Base-by-base conservation (phyloP, 345 rosid genomes). In the Citrus inodora region DNA sequence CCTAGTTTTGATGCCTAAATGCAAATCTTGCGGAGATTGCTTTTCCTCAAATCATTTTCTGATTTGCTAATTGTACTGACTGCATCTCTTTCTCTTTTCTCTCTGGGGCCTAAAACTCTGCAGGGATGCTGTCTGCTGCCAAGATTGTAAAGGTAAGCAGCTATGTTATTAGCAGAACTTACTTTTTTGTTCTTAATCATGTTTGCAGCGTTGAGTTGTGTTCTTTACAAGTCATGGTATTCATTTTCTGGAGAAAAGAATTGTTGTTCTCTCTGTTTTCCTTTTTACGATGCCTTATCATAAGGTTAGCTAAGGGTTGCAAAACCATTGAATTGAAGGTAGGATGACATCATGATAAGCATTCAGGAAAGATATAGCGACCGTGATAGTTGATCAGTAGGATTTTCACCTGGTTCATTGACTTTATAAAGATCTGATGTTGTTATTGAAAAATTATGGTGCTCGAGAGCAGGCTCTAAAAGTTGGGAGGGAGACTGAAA, bases 51-150 rank as follows among this genome's bases (percentile, higher is more conserved):
- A 3, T 62, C 17, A 27, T 62, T 38, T 63, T 63, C 17, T 62
- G 58, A 19, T 74, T 37, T 78, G 51, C 65, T 48, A 9, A 9
- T 71, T 37, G 5, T n/a, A 61, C 60, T 73, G 67, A 71, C 58
- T 37, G 25, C 37, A 51, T 37, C 32, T 75, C 40, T 19, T 63
- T 25, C 60, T 21, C 60, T 40, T 28, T 68, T 64, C 30, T 61
- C 60, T 73, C 42, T 79, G 73, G 79, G 42, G 42, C 74, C 14
- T 5, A 56, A 67, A 75, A 71, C 77, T 55, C 42, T 84, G 76
- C 98, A 96, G 99, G 87, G 99, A 96, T 78, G 95, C 97, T 76
- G 94, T 89, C 55, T 76, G 90, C 88, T 96, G 99, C 87, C 90
- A 88, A 77, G 76, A 79, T 82, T 96, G 99, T 85, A 82, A 91